These are phyloP conservation scores for Melastoma malabathricum DNA, from an alignment of 345 rosid species.

Conservation along the genomic window DNA sequence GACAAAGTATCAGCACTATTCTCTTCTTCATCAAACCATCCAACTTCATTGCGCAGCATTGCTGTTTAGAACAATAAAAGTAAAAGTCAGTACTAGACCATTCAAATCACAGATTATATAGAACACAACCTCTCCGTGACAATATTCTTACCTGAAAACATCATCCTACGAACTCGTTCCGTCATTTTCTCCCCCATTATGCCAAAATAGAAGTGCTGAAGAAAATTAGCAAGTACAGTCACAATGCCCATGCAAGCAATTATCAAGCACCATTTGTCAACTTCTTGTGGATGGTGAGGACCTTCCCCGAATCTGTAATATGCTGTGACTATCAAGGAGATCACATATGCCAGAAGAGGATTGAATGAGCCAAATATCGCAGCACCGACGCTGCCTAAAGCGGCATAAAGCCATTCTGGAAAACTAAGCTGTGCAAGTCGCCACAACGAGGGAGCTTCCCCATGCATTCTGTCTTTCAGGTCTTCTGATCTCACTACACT, in stretches of 20 bases:
- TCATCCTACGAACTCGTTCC: constrained; percentile 92
- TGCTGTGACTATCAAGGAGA: constrained; percentile 68
- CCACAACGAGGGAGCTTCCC: constrained; percentile 77
- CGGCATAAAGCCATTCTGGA: constrained; percentile 98
- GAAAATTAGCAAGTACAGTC: constrained; percentile 89
- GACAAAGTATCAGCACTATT: constrained; percentile 92
- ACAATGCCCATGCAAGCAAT: constrained; percentile 98
- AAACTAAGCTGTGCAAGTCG: constrained; percentile 87
- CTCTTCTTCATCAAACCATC: constrained; percentile 98
- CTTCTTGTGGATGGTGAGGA: constrained; percentile 51
- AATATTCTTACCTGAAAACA: constrained; percentile 73
- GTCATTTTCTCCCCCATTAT: constrained; percentile 99
- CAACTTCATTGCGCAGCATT: constrained; percentile 96
- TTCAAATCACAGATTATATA: neutral
- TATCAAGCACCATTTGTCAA: constrained; percentile 93
- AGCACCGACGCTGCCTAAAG: constrained; percentile 95
- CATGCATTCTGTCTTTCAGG: constrained; percentile 34
- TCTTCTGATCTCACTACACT: constrained; percentile 33
- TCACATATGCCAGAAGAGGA: constrained; percentile 94
- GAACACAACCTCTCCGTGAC: too few relatives aligned
- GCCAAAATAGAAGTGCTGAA: constrained; percentile 98
- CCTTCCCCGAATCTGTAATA: constrained; percentile 35
- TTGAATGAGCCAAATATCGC: constrained; percentile 97
- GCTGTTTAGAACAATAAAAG: constrained; percentile 34
- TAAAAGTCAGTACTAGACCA: constrained; percentile 4